These are phyloP conservation scores for Hypericum perforatum DNA, from an alignment of 345 rosid species.

Conservation along the genomic window DNA sequence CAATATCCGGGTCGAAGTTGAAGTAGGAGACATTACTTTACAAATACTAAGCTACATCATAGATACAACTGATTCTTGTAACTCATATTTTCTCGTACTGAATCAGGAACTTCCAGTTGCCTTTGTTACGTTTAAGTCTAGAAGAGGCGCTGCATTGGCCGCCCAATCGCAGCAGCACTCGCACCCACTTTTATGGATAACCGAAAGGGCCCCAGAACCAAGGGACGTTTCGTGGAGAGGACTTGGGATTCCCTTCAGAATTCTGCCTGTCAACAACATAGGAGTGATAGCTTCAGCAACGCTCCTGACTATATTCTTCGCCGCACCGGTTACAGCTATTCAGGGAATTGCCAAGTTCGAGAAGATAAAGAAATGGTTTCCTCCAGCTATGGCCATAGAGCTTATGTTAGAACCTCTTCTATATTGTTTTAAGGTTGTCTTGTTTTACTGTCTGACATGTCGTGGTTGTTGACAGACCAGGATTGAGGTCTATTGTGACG, in stretches of 20 bases:
- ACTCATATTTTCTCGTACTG: conserved; percentile 4
- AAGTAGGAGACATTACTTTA: no score
- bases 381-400: conserved; percentile 66
- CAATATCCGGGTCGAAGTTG: no score
- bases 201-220: conserved; percentile 83
- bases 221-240: conserved; percentile 74
- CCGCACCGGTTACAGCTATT: conserved; percentile 84
- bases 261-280: conserved; percentile 48
- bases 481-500: conserved; percentile 71
- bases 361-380: conserved; percentile 81
- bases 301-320: conserved; percentile 72
- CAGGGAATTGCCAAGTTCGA: conserved; percentile 87
- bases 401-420: conserved; percentile 45
- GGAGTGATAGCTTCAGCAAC: conserved; percentile 66
- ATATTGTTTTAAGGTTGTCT: neutral
- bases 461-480: conserved; percentile 50
- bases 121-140: conserved; percentile 72
- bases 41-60: no score
- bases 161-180: conserved; percentile 83
- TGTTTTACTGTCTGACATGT: conserved; percentile 7
- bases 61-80: neutral
- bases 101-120: conserved; percentile 71
- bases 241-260: conserved; percentile 40
- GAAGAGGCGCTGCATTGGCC: conserved; percentile 55
- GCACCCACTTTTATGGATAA: conserved; percentile 62